Evolutionary conservation across 2,329 filamentous ascomycete species (phyloP).

Genomic region (Ophiostoma sp.): DNA sequence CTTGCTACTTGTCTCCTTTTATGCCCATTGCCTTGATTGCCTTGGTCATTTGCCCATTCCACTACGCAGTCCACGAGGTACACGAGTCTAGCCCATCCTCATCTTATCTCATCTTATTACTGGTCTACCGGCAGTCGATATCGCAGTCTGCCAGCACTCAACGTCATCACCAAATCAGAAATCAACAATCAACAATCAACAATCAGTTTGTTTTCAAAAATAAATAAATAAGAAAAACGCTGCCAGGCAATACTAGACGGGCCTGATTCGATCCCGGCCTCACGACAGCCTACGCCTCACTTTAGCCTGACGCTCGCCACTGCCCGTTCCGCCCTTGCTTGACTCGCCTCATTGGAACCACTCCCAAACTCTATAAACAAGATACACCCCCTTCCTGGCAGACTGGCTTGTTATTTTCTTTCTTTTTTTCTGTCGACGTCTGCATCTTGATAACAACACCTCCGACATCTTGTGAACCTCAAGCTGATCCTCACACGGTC

Average conservation of each 20-base stretch:
- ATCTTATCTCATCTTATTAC: not conserved
- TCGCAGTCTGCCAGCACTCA: not conserved
- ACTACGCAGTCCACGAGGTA: not conserved
- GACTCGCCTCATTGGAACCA: not conserved
- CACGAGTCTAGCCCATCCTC: not conserved
- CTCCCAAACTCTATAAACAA: not conserved
- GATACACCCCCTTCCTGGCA: not conserved
- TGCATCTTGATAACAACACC: not conserved
- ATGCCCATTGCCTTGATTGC: too few relatives aligned
- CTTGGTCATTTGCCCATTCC: not conserved
- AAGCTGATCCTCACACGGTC: not conserved
- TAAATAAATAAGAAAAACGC: not conserved
- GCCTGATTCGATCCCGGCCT: not conserved
- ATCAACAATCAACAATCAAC: not conserved
- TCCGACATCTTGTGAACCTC: not conserved
- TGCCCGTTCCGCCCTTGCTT: not conserved
- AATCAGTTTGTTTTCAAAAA: not conserved
- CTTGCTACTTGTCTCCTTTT: not conserved
- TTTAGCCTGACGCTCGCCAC: not conserved
- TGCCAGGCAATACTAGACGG: not conserved
- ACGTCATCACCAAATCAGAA: not conserved
- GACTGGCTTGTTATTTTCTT: too few relatives aligned
- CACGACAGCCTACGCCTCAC: constrained; percentile 1
- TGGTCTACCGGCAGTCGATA: not conserved
- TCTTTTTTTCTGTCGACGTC: not conserved